These are phyloP conservation scores for Penicillium sp. DNA, from an alignment of 2,329 filamentous ascomycete genomes.

Conservation along the genomic window DNA sequence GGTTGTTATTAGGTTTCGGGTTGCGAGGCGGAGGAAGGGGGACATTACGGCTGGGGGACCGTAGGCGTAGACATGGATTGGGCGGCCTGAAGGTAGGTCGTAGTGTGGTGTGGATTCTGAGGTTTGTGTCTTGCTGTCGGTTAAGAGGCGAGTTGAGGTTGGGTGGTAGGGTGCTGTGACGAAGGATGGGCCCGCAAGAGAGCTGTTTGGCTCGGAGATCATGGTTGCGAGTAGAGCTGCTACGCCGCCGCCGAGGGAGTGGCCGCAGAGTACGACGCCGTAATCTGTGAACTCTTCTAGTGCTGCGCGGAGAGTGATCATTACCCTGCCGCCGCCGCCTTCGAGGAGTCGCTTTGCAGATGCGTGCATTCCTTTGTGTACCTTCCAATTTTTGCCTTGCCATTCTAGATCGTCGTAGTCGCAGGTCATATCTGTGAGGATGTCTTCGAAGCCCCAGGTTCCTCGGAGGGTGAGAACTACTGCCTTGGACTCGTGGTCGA, in stretches of 20 bases:
- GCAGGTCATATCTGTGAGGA: constrained; percentile 72
- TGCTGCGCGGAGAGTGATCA: constrained; percentile 65
- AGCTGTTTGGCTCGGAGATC: constrained; percentile 61
- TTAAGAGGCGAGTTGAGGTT: constrained; percentile 41
- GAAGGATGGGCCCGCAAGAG: constrained; percentile 57
- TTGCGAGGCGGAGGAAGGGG: constrained; percentile 66
- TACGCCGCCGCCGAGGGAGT: constrained; percentile 69
- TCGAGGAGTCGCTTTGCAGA: constrained; percentile 68
- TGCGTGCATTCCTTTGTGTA: constrained; percentile 73
- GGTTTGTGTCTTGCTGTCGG: constrained; percentile 10
- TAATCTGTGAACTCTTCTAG: constrained; percentile 68
- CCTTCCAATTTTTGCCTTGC: constrained; percentile 65
- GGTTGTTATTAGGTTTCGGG: constrained; percentile 72
- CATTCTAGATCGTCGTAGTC: constrained; percentile 64
- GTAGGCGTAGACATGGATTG: constrained; percentile 78
- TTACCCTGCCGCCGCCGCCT: constrained; percentile 65
- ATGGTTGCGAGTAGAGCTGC: constrained; percentile 70
- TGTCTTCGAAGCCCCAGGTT: constrained; percentile 71
- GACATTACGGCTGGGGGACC: constrained; percentile 74
- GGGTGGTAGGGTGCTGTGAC: constrained; percentile 55
- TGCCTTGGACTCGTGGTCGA: constrained; percentile 70
- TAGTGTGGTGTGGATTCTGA: constrained; percentile 31
- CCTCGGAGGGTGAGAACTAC: constrained; percentile 72
- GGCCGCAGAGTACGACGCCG: constrained; percentile 67
- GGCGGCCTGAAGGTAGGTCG: constrained; percentile 64